These are phyloP conservation scores for Triangularia verruculosa DNA, from an alignment of 2,329 filamentous ascomycete species.

Conservation along the genomic window DNA sequence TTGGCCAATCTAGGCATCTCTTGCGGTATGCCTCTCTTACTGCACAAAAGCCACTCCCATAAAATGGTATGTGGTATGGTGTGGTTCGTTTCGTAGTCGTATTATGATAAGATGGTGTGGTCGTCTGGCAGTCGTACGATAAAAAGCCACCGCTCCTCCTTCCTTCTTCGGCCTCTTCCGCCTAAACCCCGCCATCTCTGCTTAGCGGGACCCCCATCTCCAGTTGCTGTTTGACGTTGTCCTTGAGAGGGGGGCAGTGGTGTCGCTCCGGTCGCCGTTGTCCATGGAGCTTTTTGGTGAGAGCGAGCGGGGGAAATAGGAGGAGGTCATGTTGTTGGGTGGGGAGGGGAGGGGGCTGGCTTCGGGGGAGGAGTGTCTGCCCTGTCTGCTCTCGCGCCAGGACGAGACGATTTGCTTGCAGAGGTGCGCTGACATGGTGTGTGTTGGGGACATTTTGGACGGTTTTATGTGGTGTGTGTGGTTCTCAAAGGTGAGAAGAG, in stretches of 20 bases:
- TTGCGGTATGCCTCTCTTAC: not conserved
- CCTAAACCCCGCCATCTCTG: not conserved
- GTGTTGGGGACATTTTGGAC: conserved; percentile 53
- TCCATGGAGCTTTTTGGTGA: conserved; percentile 47
- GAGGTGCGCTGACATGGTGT: conserved; percentile 60
- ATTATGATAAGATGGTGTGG: not conserved
- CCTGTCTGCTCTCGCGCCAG: conserved; percentile 53
- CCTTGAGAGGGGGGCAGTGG: not conserved
- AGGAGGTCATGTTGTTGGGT: conserved; percentile 28
- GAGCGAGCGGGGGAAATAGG: conserved; percentile 29
- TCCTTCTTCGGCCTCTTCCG: conserved; percentile 5
- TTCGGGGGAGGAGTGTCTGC: conserved; percentile 41
- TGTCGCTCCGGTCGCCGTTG: conserved; percentile 36
- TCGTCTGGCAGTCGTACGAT: not conserved
- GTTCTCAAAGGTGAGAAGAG: not conserved
- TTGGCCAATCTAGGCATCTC: not conserved
- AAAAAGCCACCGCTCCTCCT: conserved; percentile 10
- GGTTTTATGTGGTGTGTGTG: conserved; percentile 10
- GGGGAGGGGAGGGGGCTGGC: conserved; percentile 30
- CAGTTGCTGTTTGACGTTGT: conserved; percentile 14
- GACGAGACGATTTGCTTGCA: conserved; percentile 59
- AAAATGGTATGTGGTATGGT: not conserved
- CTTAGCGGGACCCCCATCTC: conserved; percentile 19
- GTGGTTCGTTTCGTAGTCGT: not conserved
- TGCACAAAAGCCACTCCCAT: too few species aligned